Evolutionary conservation across 371 early-diverging fungal species (phyloP), one percentile per base, ranked within the genome.

Genomic region (Choanephora cucurbitarum): DNA sequence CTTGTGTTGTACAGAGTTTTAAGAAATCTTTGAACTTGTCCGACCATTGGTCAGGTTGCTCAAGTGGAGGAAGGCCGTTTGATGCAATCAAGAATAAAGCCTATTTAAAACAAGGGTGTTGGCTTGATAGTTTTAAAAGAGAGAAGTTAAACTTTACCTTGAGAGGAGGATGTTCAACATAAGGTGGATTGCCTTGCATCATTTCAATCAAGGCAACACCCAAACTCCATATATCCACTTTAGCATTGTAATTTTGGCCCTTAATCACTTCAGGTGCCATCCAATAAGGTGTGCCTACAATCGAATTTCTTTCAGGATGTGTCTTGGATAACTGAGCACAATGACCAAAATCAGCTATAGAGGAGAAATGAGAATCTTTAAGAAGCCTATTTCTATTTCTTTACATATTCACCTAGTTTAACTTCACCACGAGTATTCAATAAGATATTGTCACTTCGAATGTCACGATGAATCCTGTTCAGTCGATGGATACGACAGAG

Each of bases 201-300:
- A 94, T 89, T 69, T 95, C 95, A 62, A 91, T 81, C 49, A 88
- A 74, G 49, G 91, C 70, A 24, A 93, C 84, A 19, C 94, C 95
- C 10, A 92, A 71, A 57, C 91, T 91, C 95, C 95, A 95, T 39
- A 92, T 85, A 66, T 95, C 95, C 11, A 84, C 89, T 62, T 90
- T 92, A 8, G 89, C 80, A 49, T 84, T 88, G 76, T 95, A 95
- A 5, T 83, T 80, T 45, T 72, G 65, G 21, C 85, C 88, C 64
- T 85, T 86, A 52, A 94, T 85, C 19, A 96, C 92, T 71, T 98
- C 98, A 11, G 98, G 98, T 18, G 97, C 93, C 96, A 96, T 95
- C 98, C 98, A 97, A 82, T 94, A 95, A 64, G 87, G 86, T 59
- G 82, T 93, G 32, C 90, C 90, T 31, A 88, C 82, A 42, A 87